Evolutionary conservation across 495 filamentous ascomycete genomes (phyloP), one percentile per base, ranked within the genome.

Genomic region (Clohesyomyces aquaticus): DNA sequence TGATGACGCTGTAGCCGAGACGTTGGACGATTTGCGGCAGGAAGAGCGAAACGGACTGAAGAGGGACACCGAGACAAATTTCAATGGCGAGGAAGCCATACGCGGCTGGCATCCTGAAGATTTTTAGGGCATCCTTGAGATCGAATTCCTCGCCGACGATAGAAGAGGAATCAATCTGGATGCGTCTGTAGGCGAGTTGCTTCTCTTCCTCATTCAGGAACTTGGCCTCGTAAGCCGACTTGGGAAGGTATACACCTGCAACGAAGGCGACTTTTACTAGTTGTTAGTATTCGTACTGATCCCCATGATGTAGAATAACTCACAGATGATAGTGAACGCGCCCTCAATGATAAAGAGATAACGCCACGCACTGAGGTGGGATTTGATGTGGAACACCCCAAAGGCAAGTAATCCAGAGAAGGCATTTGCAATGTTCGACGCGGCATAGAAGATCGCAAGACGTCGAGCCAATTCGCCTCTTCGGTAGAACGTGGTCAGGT

Each of bases 261-360:
- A 92, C 85, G 59, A 85, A 68, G 9, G 85, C 76, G 72, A 90
- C 57, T 60, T 43, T 26, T 4, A n/a, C n/a, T n/a, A 12, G 19
- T 21, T 22, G 28, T 64, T 53, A 65, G 47, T 18, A 12, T n/a
- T 41, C 9, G 23, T 48, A n/a, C 4, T 22, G 32, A n/a, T n/a
- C 14, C 32, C 6, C 6, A 38, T 38, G 32, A 38, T 55, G 12
- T 47, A 22, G 35, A 41, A 47, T 27, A 8, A 56, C 64, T 47
- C 48, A 71, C 68, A 89, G 55, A 82, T 65, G 4, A 89, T 77
- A 0, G 89, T 90, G 62, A 79, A 78, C 8, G 75, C 60, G 2
- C 90, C 90, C 63, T 93, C 89, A 32, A 92, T 85, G 51, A 92
- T 75, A 72, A 93, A 93, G 8, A 92, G 82, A 71, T 90, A 91